Evolutionary conservation across 208 protist genomes (phyloP).

Genomic region (Trypanosomatidae sp.): DNA sequence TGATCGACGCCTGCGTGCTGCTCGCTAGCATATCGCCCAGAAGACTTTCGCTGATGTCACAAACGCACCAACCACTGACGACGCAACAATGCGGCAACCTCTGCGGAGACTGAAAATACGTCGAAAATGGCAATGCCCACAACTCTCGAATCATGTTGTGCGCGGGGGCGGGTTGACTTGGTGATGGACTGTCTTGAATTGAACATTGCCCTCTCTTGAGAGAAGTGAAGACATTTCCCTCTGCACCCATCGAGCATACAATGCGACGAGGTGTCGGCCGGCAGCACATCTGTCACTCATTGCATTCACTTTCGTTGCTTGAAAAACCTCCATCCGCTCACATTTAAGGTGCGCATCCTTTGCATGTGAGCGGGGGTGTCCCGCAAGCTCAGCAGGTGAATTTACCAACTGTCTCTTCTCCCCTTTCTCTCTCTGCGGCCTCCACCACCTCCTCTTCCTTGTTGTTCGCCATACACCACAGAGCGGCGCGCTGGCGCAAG

Average conservation of each 20-base stretch:
- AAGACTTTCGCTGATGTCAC: background rate
- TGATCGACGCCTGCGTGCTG: background rate
- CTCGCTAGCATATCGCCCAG: background rate
- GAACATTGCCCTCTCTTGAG: background rate
- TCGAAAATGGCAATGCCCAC: background rate
- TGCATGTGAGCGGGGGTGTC: background rate
- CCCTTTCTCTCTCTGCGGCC: background rate
- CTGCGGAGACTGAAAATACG: background rate
- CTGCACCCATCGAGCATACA: background rate
- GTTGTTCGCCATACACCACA: background rate
- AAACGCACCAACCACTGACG: background rate
- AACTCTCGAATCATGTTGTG: background rate
- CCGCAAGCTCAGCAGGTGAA: no score
- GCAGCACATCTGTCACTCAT: background rate
- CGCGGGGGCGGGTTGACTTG: background rate
- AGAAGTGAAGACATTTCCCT: background rate
- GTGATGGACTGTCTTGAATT: background rate
- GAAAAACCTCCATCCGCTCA: background rate
- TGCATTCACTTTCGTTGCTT: background rate
- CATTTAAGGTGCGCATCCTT: background rate
- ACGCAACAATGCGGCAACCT: background rate
- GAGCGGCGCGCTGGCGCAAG: background rate
- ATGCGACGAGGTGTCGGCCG: background rate
- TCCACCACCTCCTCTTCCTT: conserved; percentile 4
- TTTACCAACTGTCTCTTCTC: background rate